Base-by-base conservation (phyloP, 2,329 filamentous ascomycete genomes). In the Chalaropsis thielavioides region DNA sequence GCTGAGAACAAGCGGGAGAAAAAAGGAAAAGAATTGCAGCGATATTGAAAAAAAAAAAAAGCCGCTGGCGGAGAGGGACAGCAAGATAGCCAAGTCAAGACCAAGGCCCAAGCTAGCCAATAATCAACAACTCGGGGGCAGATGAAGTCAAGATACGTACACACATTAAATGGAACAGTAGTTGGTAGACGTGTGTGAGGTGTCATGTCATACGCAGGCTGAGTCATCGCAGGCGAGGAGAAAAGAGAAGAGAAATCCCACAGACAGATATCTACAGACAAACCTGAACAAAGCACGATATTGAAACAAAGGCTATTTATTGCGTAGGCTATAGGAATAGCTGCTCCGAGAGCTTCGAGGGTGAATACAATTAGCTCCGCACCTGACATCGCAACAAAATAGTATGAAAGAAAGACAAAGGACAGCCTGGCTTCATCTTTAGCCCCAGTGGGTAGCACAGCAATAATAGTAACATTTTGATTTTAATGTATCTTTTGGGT, bases 241-340 rank as follows among this genome's bases (percentile, higher is more conserved):
- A 58, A 58, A 58, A 58, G 54, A 54, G 49, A 54, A 17, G 31
- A 44, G 41, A 56, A 35, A 56, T 31, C 51, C 51, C 51, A 56
- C 51, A 10, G 27, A 15, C 13, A 56, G n/a, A 56, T 22, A 56
- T 56, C 51, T 31, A 56, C 22, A 31, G 41, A 5, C 51, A 2
- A 31, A 19, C 13, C 4, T 15, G n/a, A 31, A 31, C 51, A 56
- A 31, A 31, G 4, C 51, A 56, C 22, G 11, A 31, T 15, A 22
- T 51, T 51, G 46, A 24, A 24, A 51, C 46, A 22, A 11, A 51
- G 24, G 46, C 13, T n/a, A n/a, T n/a, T n/a, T 22, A 22, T 49
- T 51, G 22, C 44, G 22, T 11, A 1, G n/a, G 5, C 19, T 51
- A 11, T n/a, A 13, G 2, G 22, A 19, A 5, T 22, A 22, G 19